Percentiles rank a stretch among this genome's conserved stretches.
Conservation (phyloP, 2,329 filamentous ascomycete species). For the Alternaria ethzedia region DNA sequence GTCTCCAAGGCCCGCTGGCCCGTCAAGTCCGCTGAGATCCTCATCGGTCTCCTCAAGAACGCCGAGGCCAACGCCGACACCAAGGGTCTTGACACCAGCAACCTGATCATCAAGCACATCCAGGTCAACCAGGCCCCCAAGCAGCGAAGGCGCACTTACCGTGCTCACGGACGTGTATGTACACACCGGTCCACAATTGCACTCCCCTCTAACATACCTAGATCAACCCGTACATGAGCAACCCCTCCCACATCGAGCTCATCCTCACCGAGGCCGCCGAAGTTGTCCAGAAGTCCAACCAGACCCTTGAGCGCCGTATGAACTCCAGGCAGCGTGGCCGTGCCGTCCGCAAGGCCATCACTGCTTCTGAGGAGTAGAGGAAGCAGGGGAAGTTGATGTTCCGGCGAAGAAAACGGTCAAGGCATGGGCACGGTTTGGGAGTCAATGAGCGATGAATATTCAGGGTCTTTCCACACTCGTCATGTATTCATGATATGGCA, state of each 20-base stretch:
- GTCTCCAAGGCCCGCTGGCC: constrained; percentile 98
- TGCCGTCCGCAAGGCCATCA: constrained; percentile 67
- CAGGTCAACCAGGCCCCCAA: constrained; percentile 99
- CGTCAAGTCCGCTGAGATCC: constrained; percentile 98
- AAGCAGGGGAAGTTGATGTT: constrained; percentile 19
- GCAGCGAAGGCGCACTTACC: constrained; percentile 99
- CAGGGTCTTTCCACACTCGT: constrained; percentile 46
- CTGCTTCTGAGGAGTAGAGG: constrained; percentile 53
- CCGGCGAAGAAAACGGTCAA: constrained; percentile 34
- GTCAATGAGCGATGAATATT: constrained; percentile 50
- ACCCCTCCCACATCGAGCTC: constrained; percentile 99
- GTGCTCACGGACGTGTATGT: constrained; percentile 99
- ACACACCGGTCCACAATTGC: not conserved
- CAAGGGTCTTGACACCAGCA: constrained; percentile 75
- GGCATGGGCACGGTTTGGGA: constrained; percentile 47
- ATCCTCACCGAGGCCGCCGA: constrained; percentile 99
- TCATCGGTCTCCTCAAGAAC: constrained; percentile 82
- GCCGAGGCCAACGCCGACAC: constrained; percentile 55
- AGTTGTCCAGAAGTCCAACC: constrained; percentile 87
- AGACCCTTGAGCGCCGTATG: constrained; percentile 73
- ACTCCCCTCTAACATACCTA: constrained; percentile 49
- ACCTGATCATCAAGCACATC: constrained; percentile 99
- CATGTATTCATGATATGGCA: constrained; percentile 48
- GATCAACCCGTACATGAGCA: constrained; percentile 99
- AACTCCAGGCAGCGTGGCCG: constrained; percentile 90